Conservation (phyloP, 805 yeast genomes). For the Tetrapisispora phaffii region DNA sequence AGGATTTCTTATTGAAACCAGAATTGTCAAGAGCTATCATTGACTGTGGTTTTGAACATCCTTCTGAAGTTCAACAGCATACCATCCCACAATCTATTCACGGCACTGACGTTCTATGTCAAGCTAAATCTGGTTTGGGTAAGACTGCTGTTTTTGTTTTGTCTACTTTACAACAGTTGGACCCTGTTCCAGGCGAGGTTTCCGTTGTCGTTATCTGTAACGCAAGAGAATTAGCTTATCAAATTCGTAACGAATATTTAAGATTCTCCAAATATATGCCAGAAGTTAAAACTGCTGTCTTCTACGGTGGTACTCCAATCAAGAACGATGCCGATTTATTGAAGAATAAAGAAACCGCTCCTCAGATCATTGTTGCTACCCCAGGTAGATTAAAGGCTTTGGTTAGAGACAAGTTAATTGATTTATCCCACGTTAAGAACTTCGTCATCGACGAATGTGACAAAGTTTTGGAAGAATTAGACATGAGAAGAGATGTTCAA, state of each 20-base stretch:
- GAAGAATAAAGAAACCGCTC: constrained; percentile 87
- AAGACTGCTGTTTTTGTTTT: constrained; percentile 96
- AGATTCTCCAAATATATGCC: constrained; percentile 98
- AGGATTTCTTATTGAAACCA: constrained; percentile 93
- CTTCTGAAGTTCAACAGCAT: constrained; percentile 98
- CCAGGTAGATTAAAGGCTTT: constrained; percentile 96
- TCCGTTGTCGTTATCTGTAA: constrained; percentile 92
- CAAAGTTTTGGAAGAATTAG: constrained; percentile 82
- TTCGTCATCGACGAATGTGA: constrained; percentile 98
- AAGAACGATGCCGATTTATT: constrained; percentile 76
- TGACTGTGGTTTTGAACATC: constrained; percentile 99
- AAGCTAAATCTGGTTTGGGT: constrained; percentile 99
- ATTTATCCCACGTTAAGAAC: constrained; percentile 81
- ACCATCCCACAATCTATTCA: constrained; percentile 96
- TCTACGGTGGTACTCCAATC: constrained; percentile 91
- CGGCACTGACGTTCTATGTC: constrained; percentile 96
- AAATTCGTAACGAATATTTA: constrained; percentile 92
- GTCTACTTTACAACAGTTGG: constrained; percentile 92
- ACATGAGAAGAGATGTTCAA: constrained; percentile 98
- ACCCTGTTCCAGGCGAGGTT: constrained; percentile 95
- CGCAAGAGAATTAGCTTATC: constrained; percentile 97
- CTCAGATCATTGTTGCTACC: constrained; percentile 94
- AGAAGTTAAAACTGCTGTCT: constrained; percentile 91
- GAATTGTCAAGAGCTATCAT: constrained; percentile 95
- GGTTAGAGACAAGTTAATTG: constrained; percentile 80